Evolutionary conservation across 306 rosid genomes (phyloP).

Genomic region (Spatholobus suberectus): DNA sequence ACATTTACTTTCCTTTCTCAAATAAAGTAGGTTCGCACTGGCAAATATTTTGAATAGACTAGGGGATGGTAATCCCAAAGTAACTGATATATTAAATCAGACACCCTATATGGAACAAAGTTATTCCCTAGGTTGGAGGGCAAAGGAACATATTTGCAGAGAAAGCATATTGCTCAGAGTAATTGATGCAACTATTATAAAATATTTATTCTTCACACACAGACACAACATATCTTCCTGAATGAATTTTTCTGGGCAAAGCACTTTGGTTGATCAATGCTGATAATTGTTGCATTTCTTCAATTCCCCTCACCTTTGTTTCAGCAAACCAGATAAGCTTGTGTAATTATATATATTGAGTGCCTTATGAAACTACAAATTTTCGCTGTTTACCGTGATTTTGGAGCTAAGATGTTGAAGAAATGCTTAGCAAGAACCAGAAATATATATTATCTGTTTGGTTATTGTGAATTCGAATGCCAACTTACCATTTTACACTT

Average conservation of each 20-base stretch:
- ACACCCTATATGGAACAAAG: slow-evolving; percentile 40
- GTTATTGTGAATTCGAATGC: background rate
- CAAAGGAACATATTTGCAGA: background rate
- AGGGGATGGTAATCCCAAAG: slow-evolving; percentile 38
- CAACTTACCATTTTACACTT: background rate
- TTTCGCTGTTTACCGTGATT: slow-evolving; percentile 2
- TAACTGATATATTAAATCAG: slow-evolving; percentile 28
- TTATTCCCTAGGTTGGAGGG: background rate
- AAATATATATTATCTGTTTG: background rate
- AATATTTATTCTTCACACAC: background rate
- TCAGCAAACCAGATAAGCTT: background rate
- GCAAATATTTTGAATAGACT: slow-evolving; percentile 20
- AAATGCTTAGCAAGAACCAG: background rate
- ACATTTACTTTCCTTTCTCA: slow-evolving; percentile 39
- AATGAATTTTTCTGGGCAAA: slow-evolving; percentile 20
- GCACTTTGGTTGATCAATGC: background rate
- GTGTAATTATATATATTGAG: background rate
- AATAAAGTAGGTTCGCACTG: slow-evolving; percentile 32
- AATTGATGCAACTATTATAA: slow-evolving; percentile 20
- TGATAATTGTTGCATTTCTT: background rate
- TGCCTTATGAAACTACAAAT: background rate
- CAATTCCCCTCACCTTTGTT: background rate
- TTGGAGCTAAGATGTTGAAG: slow-evolving; percentile 17
- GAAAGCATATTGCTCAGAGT: background rate
- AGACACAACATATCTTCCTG: background rate